phyloP scores from a whole-genome alignment of 1,284 basidiomycete genomes.

The Vanrija sp. region DNA sequence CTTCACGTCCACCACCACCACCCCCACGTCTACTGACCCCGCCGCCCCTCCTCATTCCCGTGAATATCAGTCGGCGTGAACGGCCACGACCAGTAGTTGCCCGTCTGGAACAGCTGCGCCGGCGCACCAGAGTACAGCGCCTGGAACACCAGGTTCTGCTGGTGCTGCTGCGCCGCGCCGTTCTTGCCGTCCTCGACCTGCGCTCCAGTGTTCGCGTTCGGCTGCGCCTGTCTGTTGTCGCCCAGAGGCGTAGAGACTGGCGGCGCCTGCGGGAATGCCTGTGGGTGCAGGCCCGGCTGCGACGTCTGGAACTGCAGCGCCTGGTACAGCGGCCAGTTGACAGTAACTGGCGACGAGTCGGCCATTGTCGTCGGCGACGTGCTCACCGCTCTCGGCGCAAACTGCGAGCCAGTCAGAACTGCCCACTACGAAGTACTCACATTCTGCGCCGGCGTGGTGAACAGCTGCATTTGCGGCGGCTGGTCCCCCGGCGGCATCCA shows the following conservation, averaged over 20 bases:
- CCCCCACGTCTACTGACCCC: too few relatives aligned
- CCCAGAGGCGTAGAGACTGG: neutral
- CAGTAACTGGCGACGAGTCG: neutral
- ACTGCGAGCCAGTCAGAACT: neutral
- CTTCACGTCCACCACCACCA: too few relatives aligned
- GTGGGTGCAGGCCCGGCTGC: neutral
- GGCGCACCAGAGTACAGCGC: conserved; percentile 10
- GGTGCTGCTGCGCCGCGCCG: neutral
- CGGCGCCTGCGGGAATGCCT: too few relatives aligned
- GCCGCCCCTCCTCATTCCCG: too few relatives aligned
- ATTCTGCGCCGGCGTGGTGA: neutral
- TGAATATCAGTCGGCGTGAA: neutral
- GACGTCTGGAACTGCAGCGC: neutral
- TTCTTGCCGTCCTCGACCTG: neutral
- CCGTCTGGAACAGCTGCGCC: neutral
- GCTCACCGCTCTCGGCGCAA: too few relatives aligned
- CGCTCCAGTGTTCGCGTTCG: neutral
- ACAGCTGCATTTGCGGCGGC: neutral
- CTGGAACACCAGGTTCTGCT: conserved; percentile 4
- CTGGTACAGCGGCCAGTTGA: too few relatives aligned
- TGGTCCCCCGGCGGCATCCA: conserved; percentile 15
- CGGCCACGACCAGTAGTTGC: conserved; percentile 10
- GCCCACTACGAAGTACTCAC: neutral
- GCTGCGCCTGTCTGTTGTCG: neutral
- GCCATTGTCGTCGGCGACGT: neutral